A percentile compares a stretch with the other conserved stretches of the same genome.
phyloP scores from a whole-genome alignment of 169 alveolate genomes.

The Pseudocohnilembus persalinus region DNA sequence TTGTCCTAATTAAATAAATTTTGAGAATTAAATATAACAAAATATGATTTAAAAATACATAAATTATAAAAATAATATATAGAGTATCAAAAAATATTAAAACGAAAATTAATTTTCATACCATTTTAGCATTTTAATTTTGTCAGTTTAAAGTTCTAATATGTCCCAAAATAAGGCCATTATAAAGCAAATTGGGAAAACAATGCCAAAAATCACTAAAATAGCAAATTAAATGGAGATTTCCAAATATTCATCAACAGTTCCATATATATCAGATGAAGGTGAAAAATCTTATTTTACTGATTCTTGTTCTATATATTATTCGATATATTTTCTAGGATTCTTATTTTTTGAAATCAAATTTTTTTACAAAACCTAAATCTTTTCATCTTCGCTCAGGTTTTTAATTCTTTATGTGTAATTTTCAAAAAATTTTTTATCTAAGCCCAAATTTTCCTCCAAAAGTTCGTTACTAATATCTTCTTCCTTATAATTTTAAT shows the following conservation, averaged over 20 bases:
- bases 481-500: neutral
- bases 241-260: slow-evolving; percentile 41
- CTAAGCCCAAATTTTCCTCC: too few relatives aligned
- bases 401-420: neutral
- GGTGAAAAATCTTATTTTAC: slow-evolving; percentile 11
- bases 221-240: slow-evolving; percentile 16
- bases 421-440: too few relatives aligned
- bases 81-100: too few relatives aligned
- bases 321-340: neutral
- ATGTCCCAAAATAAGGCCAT: slow-evolving; percentile 27
- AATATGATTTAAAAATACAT: too few relatives aligned
- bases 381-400: neutral
- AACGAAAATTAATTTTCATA: too few relatives aligned
- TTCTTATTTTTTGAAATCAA: neutral
- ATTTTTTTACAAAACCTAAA: neutral
- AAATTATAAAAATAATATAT: too few relatives aligned
- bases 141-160: slow-evolving; percentile 26
- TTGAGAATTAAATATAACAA: too few relatives aligned
- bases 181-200: slow-evolving; percentile 28
- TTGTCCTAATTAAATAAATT: too few relatives aligned
- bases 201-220: slow-evolving; percentile 19
- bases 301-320: slow-evolving; percentile 13
- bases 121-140: slow-evolving; percentile 15
- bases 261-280: slow-evolving; percentile 26
- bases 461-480: too few relatives aligned